phyloP scores from a whole-genome alignment of 495 filamentous ascomycete species.

The Antarctomyces pellizariae region DNA sequence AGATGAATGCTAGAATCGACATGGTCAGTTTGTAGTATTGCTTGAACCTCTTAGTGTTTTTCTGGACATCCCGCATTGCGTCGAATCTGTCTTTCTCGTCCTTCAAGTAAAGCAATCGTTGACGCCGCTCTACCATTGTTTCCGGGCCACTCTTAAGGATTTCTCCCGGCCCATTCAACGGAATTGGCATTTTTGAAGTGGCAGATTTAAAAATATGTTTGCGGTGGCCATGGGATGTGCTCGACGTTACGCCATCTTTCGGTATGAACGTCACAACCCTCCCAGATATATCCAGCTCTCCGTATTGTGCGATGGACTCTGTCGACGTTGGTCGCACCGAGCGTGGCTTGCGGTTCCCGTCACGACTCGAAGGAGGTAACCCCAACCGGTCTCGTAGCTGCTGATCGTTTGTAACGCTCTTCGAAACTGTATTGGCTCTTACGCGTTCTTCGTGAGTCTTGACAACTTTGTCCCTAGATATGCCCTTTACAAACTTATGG shows the following conservation, averaged over 20 bases:
- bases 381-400: conserved; percentile 20
- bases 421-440: conserved; percentile 30
- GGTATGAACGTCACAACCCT: conserved; percentile 16
- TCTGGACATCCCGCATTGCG: conserved; percentile 51
- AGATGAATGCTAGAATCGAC: conserved; percentile 32
- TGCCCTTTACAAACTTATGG: conserved; percentile 34
- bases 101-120: conserved; percentile 26
- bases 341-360: background rate
- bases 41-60: conserved; percentile 32
- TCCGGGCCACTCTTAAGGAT: conserved; percentile 28
- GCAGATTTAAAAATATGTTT: conserved; percentile 11
- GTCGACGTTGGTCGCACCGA: conserved; percentile 5
- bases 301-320: conserved; percentile 15
- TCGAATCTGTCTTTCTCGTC: conserved; percentile 44
- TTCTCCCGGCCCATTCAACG: conserved; percentile 28
- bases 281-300: conserved; percentile 15
- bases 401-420: conserved; percentile 23
- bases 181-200: conserved; percentile 16
- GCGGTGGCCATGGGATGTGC: background rate
- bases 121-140: conserved; percentile 26
- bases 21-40: conserved; percentile 36
- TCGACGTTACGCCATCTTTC: background rate
- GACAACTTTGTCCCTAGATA: conserved; percentile 43
- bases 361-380: conserved; percentile 13
- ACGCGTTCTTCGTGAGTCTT: conserved; percentile 34